phyloP scores from a whole-genome alignment of 139 green algal genomes.

The Coelastrella sp. region DNA sequence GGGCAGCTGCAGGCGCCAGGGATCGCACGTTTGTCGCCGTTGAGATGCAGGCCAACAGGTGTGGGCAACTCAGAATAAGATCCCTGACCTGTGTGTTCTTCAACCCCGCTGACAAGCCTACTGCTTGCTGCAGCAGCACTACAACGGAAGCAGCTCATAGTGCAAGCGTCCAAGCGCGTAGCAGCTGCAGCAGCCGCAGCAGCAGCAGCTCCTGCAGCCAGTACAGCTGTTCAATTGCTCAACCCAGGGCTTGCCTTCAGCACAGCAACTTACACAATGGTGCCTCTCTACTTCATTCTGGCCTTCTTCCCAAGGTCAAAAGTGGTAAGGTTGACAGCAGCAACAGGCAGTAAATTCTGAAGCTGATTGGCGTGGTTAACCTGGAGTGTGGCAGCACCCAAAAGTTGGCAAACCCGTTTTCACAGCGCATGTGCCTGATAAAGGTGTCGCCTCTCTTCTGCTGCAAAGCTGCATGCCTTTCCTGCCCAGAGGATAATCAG shows the following conservation, averaged over 20 bases:
- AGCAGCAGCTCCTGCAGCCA: neutral
- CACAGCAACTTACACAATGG: conserved; percentile 67
- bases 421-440: too few species aligned
- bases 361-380: neutral
- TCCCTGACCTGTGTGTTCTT: too few species aligned
- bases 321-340: conserved; percentile 37
- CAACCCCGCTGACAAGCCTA: neutral
- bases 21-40: neutral
- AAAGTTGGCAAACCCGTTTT: too few species aligned
- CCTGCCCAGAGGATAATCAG: too few species aligned
- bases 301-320: conserved; percentile 56
- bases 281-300: conserved; percentile 79
- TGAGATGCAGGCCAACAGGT: neutral
- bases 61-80: neutral
- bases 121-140: neutral
- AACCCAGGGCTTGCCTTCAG: conserved; percentile 65
- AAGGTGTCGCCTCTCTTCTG: too few species aligned
- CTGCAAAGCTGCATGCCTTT: too few species aligned
- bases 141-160: neutral
- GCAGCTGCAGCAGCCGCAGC: conserved; percentile 12
- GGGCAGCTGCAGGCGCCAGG: neutral
- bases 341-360: too few species aligned
- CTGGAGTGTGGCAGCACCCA: neutral
- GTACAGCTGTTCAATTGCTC: neutral
- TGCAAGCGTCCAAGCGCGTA: conserved; percentile 21